Conservation (phyloP, 345 rosid species). For the Arabidopsis suecica region DNA sequence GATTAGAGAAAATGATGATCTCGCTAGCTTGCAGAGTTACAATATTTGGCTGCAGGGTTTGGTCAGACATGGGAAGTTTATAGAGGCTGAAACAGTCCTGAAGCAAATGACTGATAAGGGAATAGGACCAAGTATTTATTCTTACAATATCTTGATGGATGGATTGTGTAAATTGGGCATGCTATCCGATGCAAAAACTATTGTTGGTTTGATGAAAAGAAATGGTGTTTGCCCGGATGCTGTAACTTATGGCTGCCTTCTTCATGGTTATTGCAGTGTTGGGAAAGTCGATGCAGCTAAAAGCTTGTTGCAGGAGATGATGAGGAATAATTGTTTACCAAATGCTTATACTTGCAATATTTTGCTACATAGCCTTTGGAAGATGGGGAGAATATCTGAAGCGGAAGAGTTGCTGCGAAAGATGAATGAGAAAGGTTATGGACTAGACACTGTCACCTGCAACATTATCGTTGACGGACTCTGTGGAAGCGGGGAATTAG, state of each 20-base stretch:
- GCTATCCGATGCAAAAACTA: conserved; percentile 74
- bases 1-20: conserved; percentile 55
- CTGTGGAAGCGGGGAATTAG: conserved; percentile 74
- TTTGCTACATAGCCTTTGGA: conserved; percentile 86
- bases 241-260: conserved; percentile 75
- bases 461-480: conserved; percentile 87
- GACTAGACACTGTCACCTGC: conserved; percentile 85
- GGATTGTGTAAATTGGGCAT: conserved; percentile 87
- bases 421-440: conserved; percentile 87
- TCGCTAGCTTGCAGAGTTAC: conserved; percentile 67
- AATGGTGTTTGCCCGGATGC: conserved; percentile 71
- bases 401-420: conserved; percentile 82
- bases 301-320: conserved; percentile 77
- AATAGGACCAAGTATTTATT: conserved; percentile 65
- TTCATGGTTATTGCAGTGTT: conserved; percentile 73
- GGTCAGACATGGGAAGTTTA: conserved; percentile 65
- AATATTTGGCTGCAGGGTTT: conserved; percentile 86
- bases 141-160: conserved; percentile 79
- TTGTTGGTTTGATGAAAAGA: conserved; percentile 63
- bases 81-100: conserved; percentile 74
- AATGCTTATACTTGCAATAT: conserved; percentile 79
- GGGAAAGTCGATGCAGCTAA: conserved; percentile 69
- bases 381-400: conserved; percentile 70
- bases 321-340: conserved; percentile 64
- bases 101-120: conserved; percentile 68